These are phyloP conservation scores for Penicillium manginii DNA, from an alignment of 495 filamentous ascomycete species.

Conservation along the genomic window DNA sequence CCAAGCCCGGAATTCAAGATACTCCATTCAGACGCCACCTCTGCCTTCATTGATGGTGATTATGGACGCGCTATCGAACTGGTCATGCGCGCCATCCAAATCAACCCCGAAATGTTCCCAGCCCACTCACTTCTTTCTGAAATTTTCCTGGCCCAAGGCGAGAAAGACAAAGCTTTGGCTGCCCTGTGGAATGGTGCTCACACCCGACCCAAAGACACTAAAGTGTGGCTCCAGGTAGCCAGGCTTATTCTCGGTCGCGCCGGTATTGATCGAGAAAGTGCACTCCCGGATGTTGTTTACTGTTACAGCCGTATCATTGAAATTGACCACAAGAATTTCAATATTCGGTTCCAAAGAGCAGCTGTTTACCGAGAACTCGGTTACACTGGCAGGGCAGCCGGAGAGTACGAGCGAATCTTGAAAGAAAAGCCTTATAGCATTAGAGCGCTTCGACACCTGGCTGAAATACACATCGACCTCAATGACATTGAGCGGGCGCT, in stretches of 20 bases:
- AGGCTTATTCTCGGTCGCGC: constrained; percentile 65
- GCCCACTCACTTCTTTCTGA: constrained; percentile 78
- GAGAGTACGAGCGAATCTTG: constrained; percentile 67
- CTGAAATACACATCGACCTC: constrained; percentile 65
- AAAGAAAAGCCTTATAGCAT: constrained; percentile 61
- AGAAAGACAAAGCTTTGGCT: constrained; percentile 66
- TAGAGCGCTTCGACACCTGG: constrained; percentile 63
- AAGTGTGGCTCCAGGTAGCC: constrained; percentile 71
- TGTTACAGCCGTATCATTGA: constrained; percentile 73
- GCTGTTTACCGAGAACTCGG: constrained; percentile 62
- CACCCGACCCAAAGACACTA: constrained; percentile 66
- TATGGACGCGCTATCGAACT: constrained; percentile 65
- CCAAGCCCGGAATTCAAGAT: constrained; percentile 76
- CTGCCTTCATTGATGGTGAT: constrained; percentile 68
- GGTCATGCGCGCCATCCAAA: constrained; percentile 70
- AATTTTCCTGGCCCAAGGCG: constrained; percentile 68
- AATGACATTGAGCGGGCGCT: constrained; percentile 60
- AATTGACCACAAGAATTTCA: constrained; percentile 59
- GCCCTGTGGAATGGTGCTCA: constrained; percentile 74
- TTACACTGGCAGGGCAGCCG: constrained; percentile 57
- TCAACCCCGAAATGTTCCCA: constrained; percentile 81
- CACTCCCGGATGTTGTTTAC: constrained; percentile 60
- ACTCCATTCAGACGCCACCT: constrained; percentile 68
- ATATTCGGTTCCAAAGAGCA: constrained; percentile 63
- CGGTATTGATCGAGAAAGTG: constrained; percentile 53